Conservation (phyloP, 345 rosid species). For the Camelina laxa region DNA sequence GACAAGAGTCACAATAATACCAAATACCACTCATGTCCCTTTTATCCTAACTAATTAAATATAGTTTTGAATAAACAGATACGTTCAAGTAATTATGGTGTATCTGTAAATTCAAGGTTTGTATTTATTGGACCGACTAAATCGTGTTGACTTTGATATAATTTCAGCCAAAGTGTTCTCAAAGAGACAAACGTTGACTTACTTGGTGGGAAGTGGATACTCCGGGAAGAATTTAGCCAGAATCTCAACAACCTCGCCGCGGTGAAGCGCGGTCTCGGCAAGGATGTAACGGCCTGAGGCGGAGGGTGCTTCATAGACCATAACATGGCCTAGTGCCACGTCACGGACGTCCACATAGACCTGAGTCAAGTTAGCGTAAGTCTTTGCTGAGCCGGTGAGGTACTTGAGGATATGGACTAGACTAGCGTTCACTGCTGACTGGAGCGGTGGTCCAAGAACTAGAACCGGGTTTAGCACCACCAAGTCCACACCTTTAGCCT, state of each 20-base stretch:
- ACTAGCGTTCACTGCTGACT: slow-evolving; percentile 79
- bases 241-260: slow-evolving; percentile 94
- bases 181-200: slow-evolving; percentile 44
- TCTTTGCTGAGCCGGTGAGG: slow-evolving; percentile 91
- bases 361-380: slow-evolving; percentile 85
- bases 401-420: slow-evolving; percentile 90
- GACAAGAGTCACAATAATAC: neutral
- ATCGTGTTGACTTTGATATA: slow-evolving; percentile 32
- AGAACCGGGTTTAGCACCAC: slow-evolving; percentile 87
- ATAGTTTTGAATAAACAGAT: neutral
- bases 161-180: slow-evolving; percentile 9
- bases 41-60: slow-evolving; percentile 31
- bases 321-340: slow-evolving; percentile 85
- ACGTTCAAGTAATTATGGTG: neutral
- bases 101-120: slow-evolving; percentile 8
- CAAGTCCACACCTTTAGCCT: slow-evolving; percentile 79
- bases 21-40: slow-evolving; percentile 37
- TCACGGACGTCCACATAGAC: slow-evolving; percentile 91
- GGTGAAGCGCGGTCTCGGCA: slow-evolving; percentile 88
- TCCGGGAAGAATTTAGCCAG: slow-evolving; percentile 88
- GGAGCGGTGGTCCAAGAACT: slow-evolving; percentile 88
- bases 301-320: slow-evolving; percentile 75
- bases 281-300: slow-evolving; percentile 95
- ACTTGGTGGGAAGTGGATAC: slow-evolving; percentile 92
- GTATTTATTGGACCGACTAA: slow-evolving; percentile 25